Percentiles rank a stretch among this genome's conserved stretches.
phyloP scores from a whole-genome alignment of 2,329 filamentous ascomycete genomes.

The Microsporum audouinii region DNA sequence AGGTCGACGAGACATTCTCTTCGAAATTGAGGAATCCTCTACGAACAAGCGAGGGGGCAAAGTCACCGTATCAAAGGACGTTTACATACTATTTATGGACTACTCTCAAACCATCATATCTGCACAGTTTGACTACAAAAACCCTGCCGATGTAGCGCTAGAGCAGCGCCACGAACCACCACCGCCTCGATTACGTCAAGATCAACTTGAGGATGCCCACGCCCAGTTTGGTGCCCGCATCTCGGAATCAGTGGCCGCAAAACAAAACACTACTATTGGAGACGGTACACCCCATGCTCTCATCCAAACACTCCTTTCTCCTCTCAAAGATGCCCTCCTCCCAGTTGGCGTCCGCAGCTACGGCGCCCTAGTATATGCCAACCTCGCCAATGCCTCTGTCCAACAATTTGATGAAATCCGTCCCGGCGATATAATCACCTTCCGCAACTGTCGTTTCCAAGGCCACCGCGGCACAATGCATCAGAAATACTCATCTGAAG shows the following conservation, averaged over 20 bases:
- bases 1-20: constrained; percentile 68
- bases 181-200: constrained; percentile 70
- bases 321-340: constrained; percentile 59
- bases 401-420: constrained; percentile 88
- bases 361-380: constrained; percentile 85
- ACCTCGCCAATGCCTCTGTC: constrained; percentile 86
- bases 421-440: constrained; percentile 79
- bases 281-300: constrained; percentile 72
- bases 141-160: constrained; percentile 59
- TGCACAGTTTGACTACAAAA: constrained; percentile 62
- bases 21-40: constrained; percentile 68
- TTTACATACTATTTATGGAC: constrained; percentile 85
- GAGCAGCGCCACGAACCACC: constrained; percentile 82
- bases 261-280: constrained; percentile 69
- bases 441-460: constrained; percentile 88
- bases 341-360: constrained; percentile 84
- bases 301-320: constrained; percentile 65
- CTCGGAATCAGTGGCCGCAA: constrained; percentile 54
- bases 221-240: constrained; percentile 70
- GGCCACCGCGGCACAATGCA: constrained; percentile 94
- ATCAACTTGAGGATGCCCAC: constrained; percentile 82
- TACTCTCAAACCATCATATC: constrained; percentile 91
- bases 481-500: constrained; percentile 78
- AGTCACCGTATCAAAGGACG: constrained; percentile 61
- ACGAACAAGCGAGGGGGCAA: constrained; percentile 58